Base-by-base conservation (phyloP, 306 rosid genomes). In the Dalbergia cochinchinensis region DNA sequence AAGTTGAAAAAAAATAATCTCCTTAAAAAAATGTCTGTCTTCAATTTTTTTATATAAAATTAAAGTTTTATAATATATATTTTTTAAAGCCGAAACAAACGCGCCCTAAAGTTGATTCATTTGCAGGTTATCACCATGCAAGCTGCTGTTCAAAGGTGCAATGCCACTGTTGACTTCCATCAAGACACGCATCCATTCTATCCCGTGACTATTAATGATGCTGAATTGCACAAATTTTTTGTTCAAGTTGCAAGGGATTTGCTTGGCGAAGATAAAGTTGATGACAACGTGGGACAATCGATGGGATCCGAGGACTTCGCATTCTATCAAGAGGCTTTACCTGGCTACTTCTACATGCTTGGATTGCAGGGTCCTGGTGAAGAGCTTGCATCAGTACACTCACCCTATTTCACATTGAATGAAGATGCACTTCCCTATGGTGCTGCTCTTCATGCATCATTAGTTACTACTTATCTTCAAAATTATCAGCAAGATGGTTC, bases 381-480 rank as follows among this genome's bases (percentile, higher is more conserved):
- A 80, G 59, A 22, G 59, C 45, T 74, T 15, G 68, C 66, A 15
- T 41, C 83, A 0, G 58, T 31, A 5, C 98, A 94, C 85, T 91
- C 97, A 1, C 90, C 97, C 4, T 54, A 83, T 88, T 87, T 87
- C 87, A 66, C 64, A 58, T 51, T 91, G 83, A 91, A 91, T 4
- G 98, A 92, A 89, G 97, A 87, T 39, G 92, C 76, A 61, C 83
- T 92, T 51, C 89, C 94, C 61, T 90, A 86, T 54, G 97, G 97
- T 4, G 97, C 97, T 79, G 95, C 98, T 19, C 94, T 94, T 83
- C 97, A 92, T 73, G 99, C 99, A 65, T 88, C 95, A 44, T 73
- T 94, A 59, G 97, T 94, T 57, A 63, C 83, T 47, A 86, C 73
- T 53, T 92, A 87, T 79, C 92, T 94, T 80, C 31, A 26, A 26